A percentile compares a stretch with the other conserved stretches of the same genome.
phyloP scores from a whole-genome alignment of 805 yeast genomes.

The Debaryomyces tyrocola region DNA sequence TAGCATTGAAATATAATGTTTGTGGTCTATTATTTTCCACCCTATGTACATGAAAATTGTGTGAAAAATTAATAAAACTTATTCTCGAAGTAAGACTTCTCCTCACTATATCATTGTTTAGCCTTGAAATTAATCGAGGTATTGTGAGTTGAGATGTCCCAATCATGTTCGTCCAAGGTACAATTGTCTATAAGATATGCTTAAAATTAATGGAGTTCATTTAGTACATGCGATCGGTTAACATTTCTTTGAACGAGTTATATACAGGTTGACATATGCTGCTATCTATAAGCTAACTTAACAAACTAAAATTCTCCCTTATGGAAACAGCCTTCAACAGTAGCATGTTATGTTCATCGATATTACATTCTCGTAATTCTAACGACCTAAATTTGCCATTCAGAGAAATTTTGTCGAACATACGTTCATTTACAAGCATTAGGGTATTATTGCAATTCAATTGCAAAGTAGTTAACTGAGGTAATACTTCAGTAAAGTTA shows the following conservation, averaged over 20 bases:
- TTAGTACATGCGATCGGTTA: too few species aligned
- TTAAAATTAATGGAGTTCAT: too few species aligned
- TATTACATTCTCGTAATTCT: conserved; percentile 13
- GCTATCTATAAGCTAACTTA: background rate
- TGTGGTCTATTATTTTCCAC: background rate
- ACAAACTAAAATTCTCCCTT: background rate
- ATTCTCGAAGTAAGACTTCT: background rate
- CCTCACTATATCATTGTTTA: background rate
- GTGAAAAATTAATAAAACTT: background rate
- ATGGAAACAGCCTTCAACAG: conserved; percentile 3
- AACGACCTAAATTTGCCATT: conserved; percentile 4
- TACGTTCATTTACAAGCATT: conserved; percentile 11
- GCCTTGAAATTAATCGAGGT: background rate
- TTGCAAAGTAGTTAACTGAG: conserved; percentile 16
- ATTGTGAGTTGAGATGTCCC: background rate
- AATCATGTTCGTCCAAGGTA: background rate
- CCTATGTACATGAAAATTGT: background rate
- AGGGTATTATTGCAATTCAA: conserved; percentile 17
- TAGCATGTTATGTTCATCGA: conserved; percentile 11
- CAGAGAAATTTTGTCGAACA: conserved; percentile 9
- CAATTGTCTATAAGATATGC: too few species aligned
- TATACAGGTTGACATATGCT: conserved; percentile 2
- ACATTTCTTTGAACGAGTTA: background rate
- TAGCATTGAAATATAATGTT: too few species aligned
- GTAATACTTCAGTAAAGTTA: conserved; percentile 11